Percentiles rank a stretch among this genome's conserved stretches.
These are phyloP conservation scores for Jackrogersella multiformis DNA, from an alignment of 495 filamentous ascomycete genomes.

Conservation along the genomic window DNA sequence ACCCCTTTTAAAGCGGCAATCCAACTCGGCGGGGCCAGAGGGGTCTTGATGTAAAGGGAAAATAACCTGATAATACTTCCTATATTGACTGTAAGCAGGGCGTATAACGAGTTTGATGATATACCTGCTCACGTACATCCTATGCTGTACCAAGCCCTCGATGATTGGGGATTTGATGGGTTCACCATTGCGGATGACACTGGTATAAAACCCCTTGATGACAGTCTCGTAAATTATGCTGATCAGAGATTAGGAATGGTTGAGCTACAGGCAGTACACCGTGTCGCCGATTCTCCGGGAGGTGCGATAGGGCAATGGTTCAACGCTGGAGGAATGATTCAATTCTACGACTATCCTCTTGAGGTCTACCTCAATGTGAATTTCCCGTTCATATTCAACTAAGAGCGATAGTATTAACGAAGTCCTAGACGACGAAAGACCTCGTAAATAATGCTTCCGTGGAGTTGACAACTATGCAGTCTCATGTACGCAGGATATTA, in stretches of 20 bases:
- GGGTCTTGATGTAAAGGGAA: conserved; percentile 52
- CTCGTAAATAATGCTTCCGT: conserved; percentile 49
- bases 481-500: conserved; percentile 49
- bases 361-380: conserved; percentile 45
- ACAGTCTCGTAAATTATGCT: not conserved
- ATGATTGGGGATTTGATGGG: conserved; percentile 53
- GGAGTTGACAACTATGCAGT: conserved; percentile 44
- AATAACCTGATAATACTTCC: not conserved
- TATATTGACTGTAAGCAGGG: conserved; percentile 28
- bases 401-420: conserved; percentile 16
- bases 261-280: conserved; percentile 42
- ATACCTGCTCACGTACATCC: conserved; percentile 50
- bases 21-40: conserved; percentile 51
- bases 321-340: conserved; percentile 50
- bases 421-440: conserved; percentile 46
- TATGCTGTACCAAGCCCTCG: conserved; percentile 47
- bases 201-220: conserved; percentile 27
- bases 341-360: conserved; percentile 47
- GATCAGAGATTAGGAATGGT: conserved; percentile 38
- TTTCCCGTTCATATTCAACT: not conserved
- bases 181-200: conserved; percentile 54
- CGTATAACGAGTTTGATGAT: conserved; percentile 54
- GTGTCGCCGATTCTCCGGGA: conserved; percentile 46
- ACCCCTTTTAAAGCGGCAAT: conserved; percentile 53
- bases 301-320: conserved; percentile 53